Conservation (phyloP, 257 asterid genomes). For the Primulina huaijiensis region DNA sequence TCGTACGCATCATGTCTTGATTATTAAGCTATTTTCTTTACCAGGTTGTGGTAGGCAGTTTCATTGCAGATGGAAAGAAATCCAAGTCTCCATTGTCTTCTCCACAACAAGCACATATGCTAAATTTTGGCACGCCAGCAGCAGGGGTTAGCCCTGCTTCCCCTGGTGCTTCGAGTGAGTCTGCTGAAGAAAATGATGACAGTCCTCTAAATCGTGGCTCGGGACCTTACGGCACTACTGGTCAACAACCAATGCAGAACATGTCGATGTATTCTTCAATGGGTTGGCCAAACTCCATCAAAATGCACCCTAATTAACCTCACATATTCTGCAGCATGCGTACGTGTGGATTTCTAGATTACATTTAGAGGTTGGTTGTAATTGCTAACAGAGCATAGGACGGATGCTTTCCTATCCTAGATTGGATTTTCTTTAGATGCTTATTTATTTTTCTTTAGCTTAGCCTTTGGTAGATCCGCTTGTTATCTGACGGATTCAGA, state of each 20-base stretch:
- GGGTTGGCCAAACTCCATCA: slow-evolving; percentile 64
- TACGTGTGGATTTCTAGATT: slow-evolving; percentile 12
- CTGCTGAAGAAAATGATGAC: slow-evolving; percentile 60
- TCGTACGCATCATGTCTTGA: background rate
- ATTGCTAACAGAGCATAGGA: slow-evolving; percentile 26
- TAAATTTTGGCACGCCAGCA: slow-evolving; percentile 52
- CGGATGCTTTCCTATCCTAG: slow-evolving; percentile 10
- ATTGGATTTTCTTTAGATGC: background rate
- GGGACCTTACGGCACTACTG: slow-evolving; percentile 40
- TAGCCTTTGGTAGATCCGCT: background rate
- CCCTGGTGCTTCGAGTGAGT: slow-evolving; percentile 64
- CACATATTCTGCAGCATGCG: slow-evolving; percentile 2
- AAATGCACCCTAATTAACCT: slow-evolving; percentile 47
- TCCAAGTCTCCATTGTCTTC: slow-evolving; percentile 41
- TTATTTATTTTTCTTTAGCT: background rate
- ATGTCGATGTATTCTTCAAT: slow-evolving; percentile 47
- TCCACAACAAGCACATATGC: slow-evolving; percentile 44
- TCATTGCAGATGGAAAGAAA: slow-evolving; percentile 74
- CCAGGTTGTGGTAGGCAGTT: slow-evolving; percentile 90
- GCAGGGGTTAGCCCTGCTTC: slow-evolving; percentile 57
- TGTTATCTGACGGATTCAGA: background rate
- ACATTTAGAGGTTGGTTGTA: slow-evolving; percentile 12
- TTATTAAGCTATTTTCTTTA: slow-evolving; percentile 4
- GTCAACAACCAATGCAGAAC: slow-evolving; percentile 53
- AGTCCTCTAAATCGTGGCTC: slow-evolving; percentile 47